phyloP scores from a whole-genome alignment of 108 stramenopile genomes.

The Cyclostephanos tholiformis region DNA sequence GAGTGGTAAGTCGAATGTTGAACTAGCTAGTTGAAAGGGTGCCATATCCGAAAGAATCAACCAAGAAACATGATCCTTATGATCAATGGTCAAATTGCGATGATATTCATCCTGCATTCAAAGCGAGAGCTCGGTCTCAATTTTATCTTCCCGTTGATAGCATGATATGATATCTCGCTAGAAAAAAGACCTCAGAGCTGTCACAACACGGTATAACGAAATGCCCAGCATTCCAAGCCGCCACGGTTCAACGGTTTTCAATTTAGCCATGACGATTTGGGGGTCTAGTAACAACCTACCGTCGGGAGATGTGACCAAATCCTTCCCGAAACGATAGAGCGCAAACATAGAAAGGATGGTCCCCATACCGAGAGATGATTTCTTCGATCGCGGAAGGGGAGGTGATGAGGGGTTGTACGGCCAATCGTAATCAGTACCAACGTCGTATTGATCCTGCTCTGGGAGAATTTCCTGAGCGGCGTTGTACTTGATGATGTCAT shows the following conservation, averaged over 20 bases:
- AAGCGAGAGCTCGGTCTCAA: no score
- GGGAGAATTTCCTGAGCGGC: conserved; percentile 4
- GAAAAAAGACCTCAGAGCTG: conserved; percentile 21
- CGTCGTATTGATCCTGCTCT: conserved; percentile 5
- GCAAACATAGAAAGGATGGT: conserved; percentile 45
- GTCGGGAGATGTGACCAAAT: conserved; percentile 36
- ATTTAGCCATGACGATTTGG: conserved; percentile 27
- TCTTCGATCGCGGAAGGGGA: conserved; percentile 19
- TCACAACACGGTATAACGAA: conserved; percentile 39
- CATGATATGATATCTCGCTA: neutral
- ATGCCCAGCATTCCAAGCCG: conserved; percentile 33
- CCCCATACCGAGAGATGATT: conserved; percentile 37
- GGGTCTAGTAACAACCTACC: conserved; percentile 33
- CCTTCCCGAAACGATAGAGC: conserved; percentile 46
- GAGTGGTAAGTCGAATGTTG: no score
- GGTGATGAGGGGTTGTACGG: conserved; percentile 34
- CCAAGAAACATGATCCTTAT: no score
- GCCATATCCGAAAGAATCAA: no score
- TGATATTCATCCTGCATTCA: no score
- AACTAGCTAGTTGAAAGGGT: no score
- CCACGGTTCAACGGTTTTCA: conserved; percentile 43
- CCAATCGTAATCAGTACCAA: conserved; percentile 36
- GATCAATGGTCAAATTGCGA: no score
- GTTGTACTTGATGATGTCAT: conserved; percentile 15
- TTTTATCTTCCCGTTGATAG: no score